Evolutionary conservation across 208 protist species (phyloP), one percentile per base, ranked within the genome.

Genomic region (Trypanosoma mega): DNA sequence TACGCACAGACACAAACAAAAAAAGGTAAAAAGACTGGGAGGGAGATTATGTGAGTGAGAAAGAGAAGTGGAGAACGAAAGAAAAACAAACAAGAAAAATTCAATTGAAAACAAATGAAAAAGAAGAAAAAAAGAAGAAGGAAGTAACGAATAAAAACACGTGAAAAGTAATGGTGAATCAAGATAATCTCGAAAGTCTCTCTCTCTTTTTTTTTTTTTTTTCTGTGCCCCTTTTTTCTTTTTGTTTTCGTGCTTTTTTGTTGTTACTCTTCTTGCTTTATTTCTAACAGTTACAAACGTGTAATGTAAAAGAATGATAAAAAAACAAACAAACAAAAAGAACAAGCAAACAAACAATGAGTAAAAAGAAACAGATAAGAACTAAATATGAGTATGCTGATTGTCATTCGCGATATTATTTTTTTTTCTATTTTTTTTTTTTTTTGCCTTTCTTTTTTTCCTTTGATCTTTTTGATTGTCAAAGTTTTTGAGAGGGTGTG

Each of bases 211-310:
- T 31, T 61, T 36, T 57, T 55, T 27, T 63, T 53, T 16, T 52
- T 45, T 12, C 23, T 31, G 47, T n/a, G n/a, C n/a, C n/a, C n/a
- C n/a, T n/a, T n/a, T n/a, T n/a, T n/a, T n/a, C n/a, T n/a, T n/a
- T n/a, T n/a, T n/a, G n/a, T n/a, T n/a, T n/a, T n/a, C n/a, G n/a
- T n/a, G n/a, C n/a, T n/a, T n/a, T n/a, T n/a, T n/a, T n/a, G n/a
- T n/a, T n/a, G n/a, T n/a, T n/a, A n/a, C n/a, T n/a, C n/a, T n/a
- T n/a, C n/a, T n/a, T n/a, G n/a, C n/a, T n/a, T n/a, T n/a, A n/a
- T n/a, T n/a, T n/a, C n/a, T n/a, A 30, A 8, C 27, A 45, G 46
- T 27, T 63, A 54, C 33, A 46, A 52, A 53, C 57, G 57, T 63
- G 44, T 63, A 63, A 63, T 18, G 33, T 9, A 16, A 20, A 12